phyloP scores from a whole-genome alignment of 768 basidiomycete species.

The Termitomyces sp. region DNA sequence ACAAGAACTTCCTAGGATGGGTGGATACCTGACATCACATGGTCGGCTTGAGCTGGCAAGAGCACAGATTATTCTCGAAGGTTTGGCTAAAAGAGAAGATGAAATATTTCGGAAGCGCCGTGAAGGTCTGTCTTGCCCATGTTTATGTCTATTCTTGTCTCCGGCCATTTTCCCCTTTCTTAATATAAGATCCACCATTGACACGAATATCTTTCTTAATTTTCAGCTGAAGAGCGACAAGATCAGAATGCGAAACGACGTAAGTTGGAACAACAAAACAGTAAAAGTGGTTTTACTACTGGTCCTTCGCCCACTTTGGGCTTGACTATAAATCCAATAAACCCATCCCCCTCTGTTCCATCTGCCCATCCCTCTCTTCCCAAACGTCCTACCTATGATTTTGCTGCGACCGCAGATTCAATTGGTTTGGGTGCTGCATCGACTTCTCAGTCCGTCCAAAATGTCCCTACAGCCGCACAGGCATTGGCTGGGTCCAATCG shows the following conservation, averaged over 20 bases:
- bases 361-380: constrained; percentile 57
- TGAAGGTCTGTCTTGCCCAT: constrained; percentile 64
- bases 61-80: constrained; percentile 93
- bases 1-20: constrained; percentile 89
- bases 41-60: constrained; percentile 81
- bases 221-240: constrained; percentile 87
- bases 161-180: constrained; percentile 9
- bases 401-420: constrained; percentile 72
- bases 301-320: constrained; percentile 46
- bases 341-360: constrained; percentile 24
- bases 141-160: constrained; percentile 11
- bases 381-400: constrained; percentile 57
- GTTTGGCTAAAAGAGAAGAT: constrained; percentile 90
- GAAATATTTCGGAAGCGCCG: constrained; percentile 90
- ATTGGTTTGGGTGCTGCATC: constrained; percentile 66
- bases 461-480: constrained; percentile 56
- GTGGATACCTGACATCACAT: constrained; percentile 93
- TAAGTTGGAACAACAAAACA: constrained; percentile 51
- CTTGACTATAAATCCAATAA: constrained; percentile 40
- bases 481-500: constrained; percentile 83
- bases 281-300: constrained; percentile 28
- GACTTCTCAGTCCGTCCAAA: constrained; percentile 51
- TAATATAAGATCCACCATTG: constrained; percentile 19
- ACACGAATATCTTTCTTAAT: constrained; percentile 21
- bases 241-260: constrained; percentile 88